Percentiles rank a stretch among this genome's conserved stretches.
Conservation (phyloP, 805 yeast species). For the Saccharomycopsis sp. region DNA sequence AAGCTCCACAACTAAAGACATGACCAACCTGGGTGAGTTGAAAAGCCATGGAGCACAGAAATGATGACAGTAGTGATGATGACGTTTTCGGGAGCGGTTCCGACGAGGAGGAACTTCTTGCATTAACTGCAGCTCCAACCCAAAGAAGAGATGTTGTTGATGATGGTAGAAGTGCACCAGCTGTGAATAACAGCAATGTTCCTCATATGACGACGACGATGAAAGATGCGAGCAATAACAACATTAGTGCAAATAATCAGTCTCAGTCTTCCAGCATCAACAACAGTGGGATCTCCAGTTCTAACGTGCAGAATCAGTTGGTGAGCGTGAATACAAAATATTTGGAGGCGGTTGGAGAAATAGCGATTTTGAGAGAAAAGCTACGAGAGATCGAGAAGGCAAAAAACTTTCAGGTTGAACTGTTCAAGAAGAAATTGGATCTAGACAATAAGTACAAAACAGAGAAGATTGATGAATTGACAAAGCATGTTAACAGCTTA, state of each 20-base stretch:
- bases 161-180: no score
- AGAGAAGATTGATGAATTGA: constrained; percentile 33
- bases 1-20: no score
- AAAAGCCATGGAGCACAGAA: no score
- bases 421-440: constrained; percentile 24
- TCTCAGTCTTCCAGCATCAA: no score
- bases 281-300: no score
- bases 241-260: no score
- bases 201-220: no score
- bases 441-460: constrained; percentile 25
- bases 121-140: constrained; percentile 30
- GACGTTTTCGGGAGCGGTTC: no score
- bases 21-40: no score
- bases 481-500: constrained; percentile 34
- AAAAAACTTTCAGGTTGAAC: constrained; percentile 31
- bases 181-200: no score
- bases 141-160: neutral
- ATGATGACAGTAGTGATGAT: no score
- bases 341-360: constrained; percentile 67
- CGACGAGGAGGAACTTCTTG: constrained; percentile 38
- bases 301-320: constrained; percentile 10
- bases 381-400: constrained; percentile 38
- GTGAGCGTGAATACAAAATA: constrained; percentile 29
- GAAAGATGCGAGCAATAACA: neutral
- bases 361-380: constrained; percentile 65